Conservation (phyloP, 805 yeast genomes). For the Kodamaea sagamina region DNA sequence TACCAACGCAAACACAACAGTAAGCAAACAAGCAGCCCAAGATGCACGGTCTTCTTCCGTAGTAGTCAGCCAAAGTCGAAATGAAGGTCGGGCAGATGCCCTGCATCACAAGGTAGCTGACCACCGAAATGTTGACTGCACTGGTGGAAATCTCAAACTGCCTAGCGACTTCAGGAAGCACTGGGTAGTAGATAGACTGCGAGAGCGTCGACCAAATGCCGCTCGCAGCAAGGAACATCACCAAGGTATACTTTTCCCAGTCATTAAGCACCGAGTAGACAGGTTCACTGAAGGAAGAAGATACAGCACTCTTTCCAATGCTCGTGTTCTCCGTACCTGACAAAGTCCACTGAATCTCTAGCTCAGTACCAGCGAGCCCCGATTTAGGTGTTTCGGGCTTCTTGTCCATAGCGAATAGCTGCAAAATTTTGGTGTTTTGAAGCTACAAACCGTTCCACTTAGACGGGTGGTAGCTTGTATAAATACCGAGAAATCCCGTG, state of each 20-base stretch:
- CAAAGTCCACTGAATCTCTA: not conserved
- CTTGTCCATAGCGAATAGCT: not conserved
- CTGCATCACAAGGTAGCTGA: constrained; percentile 73
- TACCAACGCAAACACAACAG: constrained; percentile 62
- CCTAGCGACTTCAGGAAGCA: constrained; percentile 56
- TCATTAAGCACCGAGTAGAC: constrained; percentile 45
- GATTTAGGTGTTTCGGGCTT: not conserved
- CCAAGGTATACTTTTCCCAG: constrained; percentile 37
- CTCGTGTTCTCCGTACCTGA: not conserved
- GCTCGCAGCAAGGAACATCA: constrained; percentile 43
- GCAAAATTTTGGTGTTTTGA: not conserved
- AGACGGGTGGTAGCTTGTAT: not conserved
- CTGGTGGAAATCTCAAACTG: constrained; percentile 59
- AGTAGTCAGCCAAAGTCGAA: constrained; percentile 65
- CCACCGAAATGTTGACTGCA: constrained; percentile 68
- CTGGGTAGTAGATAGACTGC: constrained; percentile 80
- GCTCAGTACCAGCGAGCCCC: not conserved
- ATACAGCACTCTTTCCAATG: not conserved
- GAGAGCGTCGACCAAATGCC: constrained; percentile 73
- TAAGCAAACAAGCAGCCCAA: constrained; percentile 56
- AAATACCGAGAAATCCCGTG: not conserved
- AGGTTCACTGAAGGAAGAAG: not conserved
- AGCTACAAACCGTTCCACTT: not conserved
- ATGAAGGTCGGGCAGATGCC: constrained; percentile 73
- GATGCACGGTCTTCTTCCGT: constrained; percentile 73